Percentiles rank a stretch among this genome's conserved stretches.
Evolutionary conservation across 805 yeast species (phyloP).

Genomic region (Brettanomyces anomalus): DNA sequence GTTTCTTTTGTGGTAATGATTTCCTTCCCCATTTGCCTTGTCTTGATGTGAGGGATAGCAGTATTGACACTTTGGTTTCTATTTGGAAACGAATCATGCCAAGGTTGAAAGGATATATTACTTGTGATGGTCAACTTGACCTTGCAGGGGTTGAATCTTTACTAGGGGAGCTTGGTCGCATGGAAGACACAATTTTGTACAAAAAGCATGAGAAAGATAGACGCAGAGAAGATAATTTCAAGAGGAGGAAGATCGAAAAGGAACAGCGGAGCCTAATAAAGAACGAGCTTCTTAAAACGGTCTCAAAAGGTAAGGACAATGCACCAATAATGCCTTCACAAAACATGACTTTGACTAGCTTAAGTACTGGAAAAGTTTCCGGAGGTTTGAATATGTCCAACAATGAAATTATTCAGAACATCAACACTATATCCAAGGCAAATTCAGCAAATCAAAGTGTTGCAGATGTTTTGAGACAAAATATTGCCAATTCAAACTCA

Average conservation of each 20-base stretch:
- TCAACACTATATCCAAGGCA: conserved; percentile 57
- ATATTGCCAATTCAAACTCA: conserved; percentile 15
- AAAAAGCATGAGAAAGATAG: conserved; percentile 60
- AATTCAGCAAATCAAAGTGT: conserved; percentile 63
- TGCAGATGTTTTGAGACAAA: conserved; percentile 48
- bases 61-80: conserved; percentile 70
- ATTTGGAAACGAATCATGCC: conserved; percentile 79
- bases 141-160: conserved; percentile 68
- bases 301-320: conserved; percentile 65
- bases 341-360: conserved; percentile 66
- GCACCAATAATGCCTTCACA: conserved; percentile 64
- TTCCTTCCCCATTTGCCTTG: conserved; percentile 95
- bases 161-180: conserved; percentile 51
- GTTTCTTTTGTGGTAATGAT: conserved; percentile 98
- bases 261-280: conserved; percentile 38
- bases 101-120: conserved; percentile 62
- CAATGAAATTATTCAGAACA: conserved; percentile 58
- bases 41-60: conserved; percentile 88
- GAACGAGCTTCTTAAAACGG: conserved; percentile 37
- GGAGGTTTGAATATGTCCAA: conserved; percentile 56
- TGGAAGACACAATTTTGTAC: conserved; percentile 73
- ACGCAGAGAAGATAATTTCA: conserved; percentile 55
- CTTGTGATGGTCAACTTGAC: conserved; percentile 82
- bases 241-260: conserved; percentile 43
- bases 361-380: conserved; percentile 61